Base-by-base conservation (phyloP, 352 stramenopile species). In the Globisporangium carolinianum region DNA sequence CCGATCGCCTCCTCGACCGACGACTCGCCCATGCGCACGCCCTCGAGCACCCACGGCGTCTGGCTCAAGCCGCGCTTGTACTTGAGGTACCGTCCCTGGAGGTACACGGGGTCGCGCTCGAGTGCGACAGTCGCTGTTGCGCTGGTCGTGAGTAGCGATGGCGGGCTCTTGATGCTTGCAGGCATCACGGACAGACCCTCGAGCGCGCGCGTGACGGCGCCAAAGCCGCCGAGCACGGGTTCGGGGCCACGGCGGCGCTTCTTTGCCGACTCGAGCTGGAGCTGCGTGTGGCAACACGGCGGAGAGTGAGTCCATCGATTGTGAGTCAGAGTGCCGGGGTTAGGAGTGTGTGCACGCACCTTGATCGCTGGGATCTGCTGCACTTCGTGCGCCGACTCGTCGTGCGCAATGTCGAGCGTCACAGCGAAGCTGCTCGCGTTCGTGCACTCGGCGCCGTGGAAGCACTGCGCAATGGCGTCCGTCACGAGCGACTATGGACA, bases 61-160 rank as follows among this genome's bases (percentile, higher is more conserved):
- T 98, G 91, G 59, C 84, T 96, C 49, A 97, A 62, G 4, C 87
- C 89, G 14, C 91, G 83, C 62, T 87, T 72, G 57, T 89, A 89
- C 68, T 98, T 98, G 51, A 93, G 73, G 75, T 98, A 98, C 14
- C 87, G 75, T 2, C 91, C 91, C 38, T 89, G 78, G 38, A 98
- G 60, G 62, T 94, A 97, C 18, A 97, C 75, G 2, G 90, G 78
- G 39, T 93, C 86, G 17, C 86, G 86, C 56, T 92, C 79, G 12
- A 94, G 65, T 32, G 68, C 70, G 3, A 74, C 65, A 1, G 66
- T 54, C 48, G 66, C 76, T 3, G 59, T 72, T 1, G 79, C 76
- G 6, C 54, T 35, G n/a, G 69, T 74, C 8, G 71, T 62, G 8
- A 89, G 60, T 7, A 54, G 60, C 57, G 57, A 55, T 2, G 83